A percentile compares a stretch with the other conserved stretches of the same genome.
Conservation (phyloP, 331 rosid species). For the Ulmus americana region DNA sequence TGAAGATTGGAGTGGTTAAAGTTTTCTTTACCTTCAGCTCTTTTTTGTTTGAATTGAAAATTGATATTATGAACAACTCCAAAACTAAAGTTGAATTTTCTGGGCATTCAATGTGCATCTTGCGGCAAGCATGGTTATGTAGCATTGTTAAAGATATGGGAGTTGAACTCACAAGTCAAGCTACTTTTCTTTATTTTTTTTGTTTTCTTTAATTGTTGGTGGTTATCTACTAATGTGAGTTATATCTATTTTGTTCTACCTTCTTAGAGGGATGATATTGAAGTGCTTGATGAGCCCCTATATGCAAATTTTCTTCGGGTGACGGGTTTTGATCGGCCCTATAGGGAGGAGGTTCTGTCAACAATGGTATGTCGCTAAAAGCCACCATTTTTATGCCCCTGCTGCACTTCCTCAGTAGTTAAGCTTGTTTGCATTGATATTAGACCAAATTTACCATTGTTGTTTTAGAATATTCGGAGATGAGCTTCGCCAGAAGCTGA, state of each 20-base stretch:
- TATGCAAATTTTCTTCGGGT: conserved; percentile 63
- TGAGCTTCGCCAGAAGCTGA: too few relatives aligned
- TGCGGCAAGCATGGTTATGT: neutral
- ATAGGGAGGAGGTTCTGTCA: conserved; percentile 53
- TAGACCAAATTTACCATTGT: too few relatives aligned
- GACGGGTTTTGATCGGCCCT: conserved; percentile 62
- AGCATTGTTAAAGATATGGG: neutral
- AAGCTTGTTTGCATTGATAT: too few relatives aligned
- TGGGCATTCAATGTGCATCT: neutral
- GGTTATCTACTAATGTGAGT: neutral
- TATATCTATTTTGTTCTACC: neutral
- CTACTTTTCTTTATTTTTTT: neutral
- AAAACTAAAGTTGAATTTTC: neutral
- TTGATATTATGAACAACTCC: neutral
- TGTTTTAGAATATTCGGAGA: too few relatives aligned
- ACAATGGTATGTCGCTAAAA: conserved; percentile 38
- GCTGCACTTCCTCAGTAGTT: too few relatives aligned
- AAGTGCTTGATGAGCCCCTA: conserved; percentile 80
- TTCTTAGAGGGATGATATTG: conserved; percentile 61
- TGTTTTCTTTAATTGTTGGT: neutral
- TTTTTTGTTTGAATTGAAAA: neutral
- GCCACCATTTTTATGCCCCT: neutral
- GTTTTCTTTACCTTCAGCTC: neutral
- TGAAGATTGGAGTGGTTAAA: neutral
- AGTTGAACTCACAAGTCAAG: neutral